Conservation (phyloP, 75 land plant species). For the Larix kaempferi region DNA sequence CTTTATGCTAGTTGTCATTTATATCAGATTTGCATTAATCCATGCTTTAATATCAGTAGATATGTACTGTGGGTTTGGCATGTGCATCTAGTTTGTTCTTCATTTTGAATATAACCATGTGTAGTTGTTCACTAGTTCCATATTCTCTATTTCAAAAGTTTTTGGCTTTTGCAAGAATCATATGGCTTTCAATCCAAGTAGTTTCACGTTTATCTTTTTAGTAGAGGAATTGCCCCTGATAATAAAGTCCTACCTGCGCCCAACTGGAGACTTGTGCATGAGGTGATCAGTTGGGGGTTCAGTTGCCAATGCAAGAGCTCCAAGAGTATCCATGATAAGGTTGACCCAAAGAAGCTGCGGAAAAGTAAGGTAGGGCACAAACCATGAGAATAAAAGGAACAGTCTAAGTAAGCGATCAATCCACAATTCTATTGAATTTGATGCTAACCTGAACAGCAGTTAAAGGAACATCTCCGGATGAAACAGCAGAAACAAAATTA, state of each 20-base stretch:
- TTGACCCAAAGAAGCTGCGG: constrained; percentile 98
- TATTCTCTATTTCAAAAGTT: too few species aligned
- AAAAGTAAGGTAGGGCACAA: not conserved
- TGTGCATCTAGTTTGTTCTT: too few species aligned
- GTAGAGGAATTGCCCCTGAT: too few species aligned
- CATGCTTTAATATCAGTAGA: too few species aligned
- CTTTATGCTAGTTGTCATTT: too few species aligned
- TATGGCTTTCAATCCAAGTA: too few species aligned
- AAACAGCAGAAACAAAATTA: constrained; percentile 86
- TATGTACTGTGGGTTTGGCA: too few species aligned
- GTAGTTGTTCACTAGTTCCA: too few species aligned
- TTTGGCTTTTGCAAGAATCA: too few species aligned
- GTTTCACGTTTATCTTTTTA: too few species aligned
- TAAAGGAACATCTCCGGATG: constrained; percentile 82
- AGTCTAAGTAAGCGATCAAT: not conserved
- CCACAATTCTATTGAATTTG: not conserved
- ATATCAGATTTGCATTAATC: too few species aligned
- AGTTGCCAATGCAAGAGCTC: constrained; percentile 98
- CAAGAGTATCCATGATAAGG: constrained; percentile 98
- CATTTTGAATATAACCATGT: too few species aligned
- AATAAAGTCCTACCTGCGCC: constrained; percentile 42
- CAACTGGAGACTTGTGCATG: constrained; percentile 82
- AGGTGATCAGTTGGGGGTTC: constrained; percentile 94
- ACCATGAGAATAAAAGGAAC: not conserved
- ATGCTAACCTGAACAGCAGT: constrained; percentile 82